Evolutionary conservation across 495 filamentous ascomycete genomes (phyloP).

Genomic region (Podospora pseudoanserina): DNA sequence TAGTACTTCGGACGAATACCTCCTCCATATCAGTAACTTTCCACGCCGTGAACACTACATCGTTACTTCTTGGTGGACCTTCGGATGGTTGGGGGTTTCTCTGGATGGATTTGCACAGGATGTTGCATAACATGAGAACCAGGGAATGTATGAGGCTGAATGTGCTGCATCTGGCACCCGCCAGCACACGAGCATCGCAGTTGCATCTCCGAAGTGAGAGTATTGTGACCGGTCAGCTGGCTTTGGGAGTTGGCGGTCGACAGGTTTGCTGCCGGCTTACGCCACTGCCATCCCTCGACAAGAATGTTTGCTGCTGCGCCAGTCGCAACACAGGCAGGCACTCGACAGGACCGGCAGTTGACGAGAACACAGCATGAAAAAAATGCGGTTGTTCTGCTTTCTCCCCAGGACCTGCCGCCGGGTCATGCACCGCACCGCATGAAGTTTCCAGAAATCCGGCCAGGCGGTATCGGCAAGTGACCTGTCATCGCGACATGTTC

Average conservation of each 20-base stretch:
- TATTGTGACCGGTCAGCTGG: background rate
- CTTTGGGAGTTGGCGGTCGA: background rate
- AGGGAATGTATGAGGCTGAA: constrained; percentile 1
- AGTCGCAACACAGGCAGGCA: constrained; percentile 4
- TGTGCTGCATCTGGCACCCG: background rate
- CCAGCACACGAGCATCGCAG: constrained; percentile 3
- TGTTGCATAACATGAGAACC: background rate
- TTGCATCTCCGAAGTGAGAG: background rate
- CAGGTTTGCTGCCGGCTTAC: background rate
- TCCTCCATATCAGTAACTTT: background rate
- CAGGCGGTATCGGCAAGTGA: constrained; percentile 3
- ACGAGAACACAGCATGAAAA: constrained; percentile 17
- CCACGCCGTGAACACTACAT: background rate
- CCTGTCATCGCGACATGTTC: background rate
- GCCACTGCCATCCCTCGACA: background rate
- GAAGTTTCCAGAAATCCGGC: constrained; percentile 2
- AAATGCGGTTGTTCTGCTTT: background rate
- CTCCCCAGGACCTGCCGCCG: constrained; percentile 6
- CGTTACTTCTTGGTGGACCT: background rate
- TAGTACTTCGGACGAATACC: background rate
- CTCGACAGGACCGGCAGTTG: constrained; percentile 18
- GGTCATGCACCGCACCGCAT: constrained; percentile 8
- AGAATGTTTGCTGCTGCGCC: constrained; percentile 11
- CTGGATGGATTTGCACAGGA: background rate
- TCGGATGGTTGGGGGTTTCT: background rate